A percentile compares a stretch with the other conserved stretches of the same genome.
These are phyloP conservation scores for Blastobotrys buckinghamii DNA, from an alignment of 1,139 yeast genomes.

Conservation along the genomic window DNA sequence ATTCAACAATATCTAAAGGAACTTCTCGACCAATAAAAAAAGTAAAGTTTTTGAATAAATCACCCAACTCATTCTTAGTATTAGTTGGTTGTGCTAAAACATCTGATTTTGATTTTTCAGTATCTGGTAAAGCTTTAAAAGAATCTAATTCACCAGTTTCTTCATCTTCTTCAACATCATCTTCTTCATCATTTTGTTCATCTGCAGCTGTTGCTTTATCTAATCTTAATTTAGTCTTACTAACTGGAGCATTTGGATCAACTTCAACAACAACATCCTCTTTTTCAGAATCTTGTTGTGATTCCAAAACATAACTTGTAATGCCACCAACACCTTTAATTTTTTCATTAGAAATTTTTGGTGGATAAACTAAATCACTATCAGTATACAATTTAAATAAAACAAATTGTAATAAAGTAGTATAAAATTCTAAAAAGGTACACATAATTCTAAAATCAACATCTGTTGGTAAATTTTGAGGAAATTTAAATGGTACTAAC, in stretches of 20 bases:
- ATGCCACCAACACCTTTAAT: slow-evolving; percentile 88
- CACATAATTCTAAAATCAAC: slow-evolving; percentile 96
- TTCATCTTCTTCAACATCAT: slow-evolving; percentile 36
- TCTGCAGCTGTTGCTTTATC: slow-evolving; percentile 28
- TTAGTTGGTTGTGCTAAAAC: slow-evolving; percentile 72
- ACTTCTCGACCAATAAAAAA: slow-evolving; percentile 95
- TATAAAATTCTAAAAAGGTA: slow-evolving; percentile 92
- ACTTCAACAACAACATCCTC: too few species aligned
- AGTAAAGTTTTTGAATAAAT: slow-evolving; percentile 67
- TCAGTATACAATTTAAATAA: slow-evolving; percentile 82
- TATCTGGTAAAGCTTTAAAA: slow-evolving; percentile 50
- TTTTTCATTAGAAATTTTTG: slow-evolving; percentile 65
- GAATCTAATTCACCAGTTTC: slow-evolving; percentile 53
- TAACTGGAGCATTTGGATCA: slow-evolving; percentile 35
- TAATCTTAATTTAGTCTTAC: slow-evolving; percentile 19
- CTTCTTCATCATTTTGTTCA: slow-evolving; percentile 41
- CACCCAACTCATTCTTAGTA: slow-evolving; percentile 49
- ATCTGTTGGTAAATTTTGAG: slow-evolving; percentile 90
- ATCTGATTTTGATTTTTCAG: slow-evolving; percentile 67
- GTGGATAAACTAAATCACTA: slow-evolving; percentile 83
- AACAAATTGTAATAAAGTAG: slow-evolving; percentile 84
- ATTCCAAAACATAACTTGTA: slow-evolving; percentile 72
- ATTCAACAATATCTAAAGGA: slow-evolving; percentile 84
- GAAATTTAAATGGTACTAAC: slow-evolving; percentile 96
- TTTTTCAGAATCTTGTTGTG: too few species aligned